Percentiles rank a stretch among this genome's conserved stretches.
phyloP scores from a whole-genome alignment of 768 basidiomycete species.

The Coprinopsis strossmayeri region DNA sequence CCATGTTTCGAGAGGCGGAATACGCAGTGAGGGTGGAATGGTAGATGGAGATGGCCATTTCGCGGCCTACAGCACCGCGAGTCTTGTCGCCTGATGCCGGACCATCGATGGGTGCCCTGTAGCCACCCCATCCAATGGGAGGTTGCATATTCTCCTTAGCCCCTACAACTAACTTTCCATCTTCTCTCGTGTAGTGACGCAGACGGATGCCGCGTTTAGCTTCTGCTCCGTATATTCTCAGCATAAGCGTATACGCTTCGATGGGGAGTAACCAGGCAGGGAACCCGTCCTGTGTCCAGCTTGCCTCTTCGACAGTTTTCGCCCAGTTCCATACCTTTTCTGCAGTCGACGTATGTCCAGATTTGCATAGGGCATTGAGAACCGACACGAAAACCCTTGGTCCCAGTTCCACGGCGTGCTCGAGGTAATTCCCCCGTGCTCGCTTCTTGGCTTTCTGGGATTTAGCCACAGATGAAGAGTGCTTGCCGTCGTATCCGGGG shows the following conservation, averaged over 20 bases:
- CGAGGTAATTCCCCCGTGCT: background rate
- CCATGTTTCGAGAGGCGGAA: conserved; percentile 8
- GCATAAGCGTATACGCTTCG: conserved; percentile 67
- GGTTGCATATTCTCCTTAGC: conserved; percentile 6
- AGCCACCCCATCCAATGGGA: background rate
- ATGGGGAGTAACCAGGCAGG: conserved; percentile 60
- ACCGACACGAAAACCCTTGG: conserved; percentile 55
- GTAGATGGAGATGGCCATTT: background rate
- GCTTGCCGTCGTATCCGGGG: conserved; percentile 36
- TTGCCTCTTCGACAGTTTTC: conserved; percentile 49
- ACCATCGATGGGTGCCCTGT: too few relatives aligned
- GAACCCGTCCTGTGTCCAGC: conserved; percentile 27
- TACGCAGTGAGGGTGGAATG: background rate
- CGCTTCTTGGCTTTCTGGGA: background rate
- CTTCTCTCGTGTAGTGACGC: conserved; percentile 12
- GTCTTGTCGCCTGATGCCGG: too few relatives aligned
- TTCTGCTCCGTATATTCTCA: conserved; percentile 50
- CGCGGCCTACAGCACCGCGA: conserved; percentile 13
- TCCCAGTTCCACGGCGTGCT: conserved; percentile 26
- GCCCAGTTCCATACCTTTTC: conserved; percentile 63
- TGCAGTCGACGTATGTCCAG: conserved; percentile 45
- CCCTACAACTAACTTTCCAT: conserved; percentile 1
- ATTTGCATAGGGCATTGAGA: conserved; percentile 54
- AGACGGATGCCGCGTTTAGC: conserved; percentile 21
- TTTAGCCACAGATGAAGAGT: too few relatives aligned